These are phyloP conservation scores for Dimargaris cristalligena DNA, from an alignment of 192 early-diverging fungal species.

Conservation along the genomic window DNA sequence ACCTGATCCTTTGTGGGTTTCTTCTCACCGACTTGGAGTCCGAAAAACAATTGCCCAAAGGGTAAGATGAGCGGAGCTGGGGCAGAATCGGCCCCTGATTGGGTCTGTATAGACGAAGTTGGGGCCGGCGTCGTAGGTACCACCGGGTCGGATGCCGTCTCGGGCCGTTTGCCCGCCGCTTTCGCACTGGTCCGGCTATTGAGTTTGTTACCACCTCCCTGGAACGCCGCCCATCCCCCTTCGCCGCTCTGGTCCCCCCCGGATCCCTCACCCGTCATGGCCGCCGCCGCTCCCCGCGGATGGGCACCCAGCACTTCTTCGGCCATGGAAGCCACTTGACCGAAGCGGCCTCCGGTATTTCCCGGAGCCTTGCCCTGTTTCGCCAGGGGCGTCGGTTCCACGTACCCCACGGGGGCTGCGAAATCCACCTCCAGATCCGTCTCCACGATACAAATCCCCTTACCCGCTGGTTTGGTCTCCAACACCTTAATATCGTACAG, in stretches of 20 bases:
- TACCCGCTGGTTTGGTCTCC: slow-evolving; percentile 63
- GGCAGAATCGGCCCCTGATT: too few species aligned
- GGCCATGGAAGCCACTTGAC: slow-evolving; percentile 12
- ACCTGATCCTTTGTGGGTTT: too few species aligned
- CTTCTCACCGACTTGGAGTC: background rate
- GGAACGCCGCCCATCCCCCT: background rate
- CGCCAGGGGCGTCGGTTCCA: slow-evolving; percentile 56
- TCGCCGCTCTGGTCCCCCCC: too few species aligned
- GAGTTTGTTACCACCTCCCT: slow-evolving; percentile 3
- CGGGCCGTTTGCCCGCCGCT: too few species aligned
- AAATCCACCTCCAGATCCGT: slow-evolving; percentile 98
- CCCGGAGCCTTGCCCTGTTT: too few species aligned
- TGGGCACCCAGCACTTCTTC: background rate
- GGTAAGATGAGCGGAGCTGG: slow-evolving; percentile 5
- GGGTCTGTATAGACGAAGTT: too few species aligned
- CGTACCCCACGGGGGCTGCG: slow-evolving; percentile 88
- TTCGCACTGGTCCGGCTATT: background rate
- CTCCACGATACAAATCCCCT: slow-evolving; percentile 86
- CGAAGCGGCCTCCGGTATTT: too few species aligned
- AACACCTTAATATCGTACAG: slow-evolving; percentile 79
- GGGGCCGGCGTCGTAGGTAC: too few species aligned
- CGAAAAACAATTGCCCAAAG: slow-evolving; percentile 9
- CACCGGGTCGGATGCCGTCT: too few species aligned
- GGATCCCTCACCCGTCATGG: background rate
- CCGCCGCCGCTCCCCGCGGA: background rate